Percentiles rank a stretch among this genome's conserved stretches.
Evolutionary conservation across 108 stramenopile genomes (phyloP).

Genomic region (Cyclotella sp.): DNA sequence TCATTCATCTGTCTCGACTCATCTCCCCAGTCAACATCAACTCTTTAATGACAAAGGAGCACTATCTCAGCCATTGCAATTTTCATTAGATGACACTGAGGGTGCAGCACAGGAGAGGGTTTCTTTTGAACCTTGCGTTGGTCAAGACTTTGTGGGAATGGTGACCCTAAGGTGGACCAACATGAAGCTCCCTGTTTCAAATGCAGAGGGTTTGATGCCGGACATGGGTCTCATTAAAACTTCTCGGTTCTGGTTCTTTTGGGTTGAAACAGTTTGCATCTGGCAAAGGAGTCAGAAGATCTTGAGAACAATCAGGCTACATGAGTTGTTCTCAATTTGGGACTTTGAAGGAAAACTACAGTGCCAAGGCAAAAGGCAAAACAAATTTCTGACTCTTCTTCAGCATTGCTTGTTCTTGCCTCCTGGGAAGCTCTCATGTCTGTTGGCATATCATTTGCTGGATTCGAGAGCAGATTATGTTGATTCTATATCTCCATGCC

Average conservation of each 20-base stretch:
- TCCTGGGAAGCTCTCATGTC: background rate
- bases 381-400: background rate
- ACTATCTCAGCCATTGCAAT: slow-evolving; percentile 14
- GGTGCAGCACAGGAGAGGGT: background rate
- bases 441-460: background rate
- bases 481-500: background rate
- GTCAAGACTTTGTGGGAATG: background rate
- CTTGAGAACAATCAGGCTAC: background rate
- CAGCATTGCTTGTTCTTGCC: background rate
- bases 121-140: slow-evolving; percentile 8
- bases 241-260: slow-evolving; percentile 17
- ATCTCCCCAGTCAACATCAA: background rate
- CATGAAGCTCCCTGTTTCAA: background rate
- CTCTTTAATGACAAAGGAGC: slow-evolving; percentile 5
- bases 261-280: slow-evolving; percentile 1
- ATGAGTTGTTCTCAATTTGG: slow-evolving; percentile 17
- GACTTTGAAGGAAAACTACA: slow-evolving; percentile 22
- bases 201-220: slow-evolving; percentile 4
- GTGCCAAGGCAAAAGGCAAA: background rate
- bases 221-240: background rate
- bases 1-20: background rate
- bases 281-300: background rate
- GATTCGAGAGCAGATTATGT: background rate
- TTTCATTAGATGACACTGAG: slow-evolving; percentile 14
- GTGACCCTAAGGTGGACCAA: background rate